These are phyloP conservation scores for Trifolium repens DNA, from an alignment of 306 rosid genomes.

Conservation along the genomic window DNA sequence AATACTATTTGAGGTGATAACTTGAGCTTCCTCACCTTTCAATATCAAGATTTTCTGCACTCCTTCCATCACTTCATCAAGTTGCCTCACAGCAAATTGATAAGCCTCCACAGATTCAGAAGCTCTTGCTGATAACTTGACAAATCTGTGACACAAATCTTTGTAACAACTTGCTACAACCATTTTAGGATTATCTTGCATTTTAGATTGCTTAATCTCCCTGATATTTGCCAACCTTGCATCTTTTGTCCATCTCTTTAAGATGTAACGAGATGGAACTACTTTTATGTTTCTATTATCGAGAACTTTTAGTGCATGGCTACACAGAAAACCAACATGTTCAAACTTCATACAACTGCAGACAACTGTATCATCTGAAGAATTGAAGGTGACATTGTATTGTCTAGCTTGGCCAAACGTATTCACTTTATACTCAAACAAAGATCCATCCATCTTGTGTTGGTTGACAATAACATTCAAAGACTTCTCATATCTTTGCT, in stretches of 20 bases:
- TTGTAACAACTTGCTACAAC: slow-evolving; percentile 59
- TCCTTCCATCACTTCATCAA: slow-evolving; percentile 66
- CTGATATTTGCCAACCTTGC: slow-evolving; percentile 53
- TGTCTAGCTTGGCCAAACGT: slow-evolving; percentile 57
- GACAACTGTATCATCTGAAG: slow-evolving; percentile 53
- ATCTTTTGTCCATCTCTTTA: slow-evolving; percentile 67
- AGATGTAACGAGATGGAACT: slow-evolving; percentile 58
- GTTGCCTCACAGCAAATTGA: slow-evolving; percentile 51
- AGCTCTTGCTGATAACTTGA: slow-evolving; percentile 64
- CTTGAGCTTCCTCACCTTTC: slow-evolving; percentile 53
- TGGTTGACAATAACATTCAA: slow-evolving; percentile 64
- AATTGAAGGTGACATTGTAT: slow-evolving; percentile 52
- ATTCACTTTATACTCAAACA: slow-evolving; percentile 56
- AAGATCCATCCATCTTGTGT: slow-evolving; percentile 48
- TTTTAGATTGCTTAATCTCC: slow-evolving; percentile 41
- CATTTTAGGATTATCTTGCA: slow-evolving; percentile 51
- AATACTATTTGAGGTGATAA: slow-evolving; percentile 49
- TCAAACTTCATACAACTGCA: slow-evolving; percentile 73
- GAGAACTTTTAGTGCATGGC: slow-evolving; percentile 72
- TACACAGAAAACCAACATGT: slow-evolving; percentile 63
- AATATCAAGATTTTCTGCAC: slow-evolving; percentile 60
- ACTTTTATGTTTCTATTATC: slow-evolving; percentile 67
- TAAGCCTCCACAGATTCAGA: slow-evolving; percentile 66
- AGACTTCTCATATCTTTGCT: slow-evolving; percentile 62
- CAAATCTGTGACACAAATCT: slow-evolving; percentile 54